Percentiles rank a stretch among this genome's conserved stretches.
Evolutionary conservation across 2,329 filamentous ascomycete species (phyloP).

Genomic region (Colletotrichum sp.): DNA sequence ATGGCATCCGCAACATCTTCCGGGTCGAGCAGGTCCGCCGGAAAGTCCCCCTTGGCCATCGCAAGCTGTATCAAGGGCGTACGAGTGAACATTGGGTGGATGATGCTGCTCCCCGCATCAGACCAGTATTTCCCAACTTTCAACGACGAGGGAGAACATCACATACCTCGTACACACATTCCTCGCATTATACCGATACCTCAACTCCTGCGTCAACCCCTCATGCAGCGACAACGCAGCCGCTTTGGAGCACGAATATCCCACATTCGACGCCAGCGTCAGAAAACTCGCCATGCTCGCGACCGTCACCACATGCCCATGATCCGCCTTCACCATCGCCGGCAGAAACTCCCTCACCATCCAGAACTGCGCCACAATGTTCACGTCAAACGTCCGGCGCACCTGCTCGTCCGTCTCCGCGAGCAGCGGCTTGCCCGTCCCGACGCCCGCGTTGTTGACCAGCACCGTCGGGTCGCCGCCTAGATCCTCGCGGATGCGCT

Average conservation of each 20-base stretch:
- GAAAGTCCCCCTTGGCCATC: background rate
- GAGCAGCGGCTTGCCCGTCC: background rate
- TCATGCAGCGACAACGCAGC: background rate
- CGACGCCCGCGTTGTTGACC: slow-evolving; percentile 45
- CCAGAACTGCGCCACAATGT: background rate
- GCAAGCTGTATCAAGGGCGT: background rate
- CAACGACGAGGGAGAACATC: background rate
- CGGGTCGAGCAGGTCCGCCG: background rate
- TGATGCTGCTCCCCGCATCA: background rate
- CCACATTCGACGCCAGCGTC: background rate
- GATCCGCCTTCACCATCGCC: background rate
- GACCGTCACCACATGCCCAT: background rate
- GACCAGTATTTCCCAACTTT: background rate
- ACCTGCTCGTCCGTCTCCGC: background rate
- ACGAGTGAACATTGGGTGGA: background rate
- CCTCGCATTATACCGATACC: background rate
- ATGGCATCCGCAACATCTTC: background rate
- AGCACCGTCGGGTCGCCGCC: slow-evolving; percentile 38
- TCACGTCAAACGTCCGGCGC: background rate
- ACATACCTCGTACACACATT: slow-evolving; percentile 20
- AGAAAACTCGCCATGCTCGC: background rate
- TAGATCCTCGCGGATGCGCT: slow-evolving; percentile 41
- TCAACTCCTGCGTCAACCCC: background rate
- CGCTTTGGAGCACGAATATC: background rate
- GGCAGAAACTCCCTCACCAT: background rate